Evolutionary conservation across 2,329 filamentous ascomycete genomes (phyloP), one percentile per base, ranked within the genome.

Genomic region (Rhytidhysteron rufulum): DNA sequence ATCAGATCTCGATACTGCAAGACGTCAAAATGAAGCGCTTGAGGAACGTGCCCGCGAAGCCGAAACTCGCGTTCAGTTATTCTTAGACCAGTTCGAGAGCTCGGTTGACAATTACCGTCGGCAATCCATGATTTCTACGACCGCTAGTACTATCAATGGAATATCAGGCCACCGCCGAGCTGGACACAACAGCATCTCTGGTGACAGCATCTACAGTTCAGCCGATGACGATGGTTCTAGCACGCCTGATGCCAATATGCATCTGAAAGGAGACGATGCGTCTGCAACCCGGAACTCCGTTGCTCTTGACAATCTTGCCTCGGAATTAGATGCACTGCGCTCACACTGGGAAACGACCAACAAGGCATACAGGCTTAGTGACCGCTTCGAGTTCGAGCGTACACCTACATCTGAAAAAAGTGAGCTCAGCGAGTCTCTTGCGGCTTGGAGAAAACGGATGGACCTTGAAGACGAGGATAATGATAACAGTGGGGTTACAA

Each of bases 281-380:
- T 41, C 44, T 5, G 47, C 36, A 4, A 65, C 60, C 43, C 77
- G 81, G 36, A 81, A 80, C 39, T 82, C 78, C 1, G 71, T 83
- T 51, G 91, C 90, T 3, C 77, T 98, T 16, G 93, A 98, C 66
- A 93, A 85, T 49, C 79, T 98, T 18, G 91, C 93, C 9, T 88
- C 81, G 48, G 93, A 98, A 69, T 80, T 98, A 6, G 93, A 98
- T 63, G 86, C 87, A 10, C 75, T 98, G 34, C 82, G 91, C 38
- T 87, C 76, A 38, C 90, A 96, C 56, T 98, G 93, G 93, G 89
- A 97, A 69, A 88, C 85, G 29, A 95, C 89, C 10, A 96, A 91
- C 70, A 93, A 94, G 67, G 94, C 88, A 57, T 96, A 97, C 65
- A 85, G 93, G 18, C 72, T 96, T 32, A 95, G 88, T 66, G 90